Conservation (phyloP, 1,284 basidiomycete genomes). For the Heterobasidion irregulare region DNA sequence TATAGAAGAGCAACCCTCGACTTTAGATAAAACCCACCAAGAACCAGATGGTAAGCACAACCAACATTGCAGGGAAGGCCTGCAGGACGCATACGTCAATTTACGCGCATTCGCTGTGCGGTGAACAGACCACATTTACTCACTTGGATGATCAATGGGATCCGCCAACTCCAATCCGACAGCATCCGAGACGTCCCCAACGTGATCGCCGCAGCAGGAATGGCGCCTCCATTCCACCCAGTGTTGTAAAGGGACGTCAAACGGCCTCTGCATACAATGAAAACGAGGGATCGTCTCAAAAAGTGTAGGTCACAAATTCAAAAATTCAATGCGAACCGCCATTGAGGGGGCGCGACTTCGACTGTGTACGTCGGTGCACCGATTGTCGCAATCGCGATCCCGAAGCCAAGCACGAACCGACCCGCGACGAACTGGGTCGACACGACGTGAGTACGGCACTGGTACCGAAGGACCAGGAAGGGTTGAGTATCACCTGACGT, state of each 20-base stretch:
- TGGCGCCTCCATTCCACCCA: slow-evolving; percentile 20
- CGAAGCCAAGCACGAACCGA: slow-evolving; percentile 26
- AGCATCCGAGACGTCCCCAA: slow-evolving; percentile 20
- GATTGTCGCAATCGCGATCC: slow-evolving; percentile 21
- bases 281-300: too few relatives aligned
- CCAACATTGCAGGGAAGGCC: slow-evolving; percentile 8
- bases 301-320: not conserved
- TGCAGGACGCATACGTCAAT: not conserved
- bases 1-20: too few relatives aligned
- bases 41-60: slow-evolving; percentile 12
- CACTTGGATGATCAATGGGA: slow-evolving; percentile 13
- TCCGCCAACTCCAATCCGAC: slow-evolving; percentile 17
- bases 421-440: slow-evolving; percentile 18
- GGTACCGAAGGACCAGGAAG: not conserved
- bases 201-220: slow-evolving; percentile 23
- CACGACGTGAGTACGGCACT: not conserved
- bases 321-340: slow-evolving; percentile 19
- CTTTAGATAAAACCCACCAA: slow-evolving; percentile 12
- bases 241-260: slow-evolving; percentile 26
- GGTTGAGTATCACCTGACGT: slow-evolving; percentile 10
- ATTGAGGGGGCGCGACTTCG: slow-evolving; percentile 36
- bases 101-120: not conserved
- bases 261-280: slow-evolving; percentile 20
- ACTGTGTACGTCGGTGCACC: slow-evolving; percentile 35
- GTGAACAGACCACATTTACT: not conserved